Base-by-base conservation (phyloP, 139 green algal species). In the Chlamydomonas schloesseri region DNA sequence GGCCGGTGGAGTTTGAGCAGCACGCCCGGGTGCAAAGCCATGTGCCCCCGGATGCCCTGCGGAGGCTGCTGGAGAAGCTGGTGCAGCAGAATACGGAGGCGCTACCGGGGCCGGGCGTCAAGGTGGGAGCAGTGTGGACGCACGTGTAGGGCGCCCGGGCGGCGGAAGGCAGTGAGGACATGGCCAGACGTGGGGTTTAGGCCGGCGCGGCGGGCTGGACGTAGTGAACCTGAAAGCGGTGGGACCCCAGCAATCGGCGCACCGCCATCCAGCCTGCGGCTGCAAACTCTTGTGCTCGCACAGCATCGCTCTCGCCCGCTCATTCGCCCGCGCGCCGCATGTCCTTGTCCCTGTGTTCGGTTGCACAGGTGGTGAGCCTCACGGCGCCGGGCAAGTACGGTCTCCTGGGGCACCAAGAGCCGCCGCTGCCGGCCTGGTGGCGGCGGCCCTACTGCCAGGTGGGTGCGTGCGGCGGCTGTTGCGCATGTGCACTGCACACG, bases 21-120 rank as follows among this genome's bases (percentile, higher is more conserved):
- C 69, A 93, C 33, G 73, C 60, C 47, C 50, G 83, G 62, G 83
- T 74, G 67, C 88, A 93, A 46, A 14, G 69, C 17, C 87, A 93
- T 42, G 62, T 96, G 24, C 87, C 89, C 13, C 50, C 83, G 20
- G 69, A 82, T 21, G 87, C 84, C 1, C 81, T 96, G 67, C 76
- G 82, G 34, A 73, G 82, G 37, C 74, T 93, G 46, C 88, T 95
- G 73, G 76, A 72, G 24, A 88, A 89, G 55, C 73, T 91, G 15
- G 78, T 96, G 82, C 53, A 47, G 47, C 65, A 85, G n/a, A 14
- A 71, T 13, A 23, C 24, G 1, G 26, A 69, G 6, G 42, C 42
- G 42, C 42, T 50, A 50, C 42, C 42, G 6, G 5, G 6, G 42
- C 42, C 42, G 42, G 42, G 42, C 42, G 42, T 50, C 26, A 69